Conservation (phyloP, 345 rosid species). For the Citrus trifoliata region DNA sequence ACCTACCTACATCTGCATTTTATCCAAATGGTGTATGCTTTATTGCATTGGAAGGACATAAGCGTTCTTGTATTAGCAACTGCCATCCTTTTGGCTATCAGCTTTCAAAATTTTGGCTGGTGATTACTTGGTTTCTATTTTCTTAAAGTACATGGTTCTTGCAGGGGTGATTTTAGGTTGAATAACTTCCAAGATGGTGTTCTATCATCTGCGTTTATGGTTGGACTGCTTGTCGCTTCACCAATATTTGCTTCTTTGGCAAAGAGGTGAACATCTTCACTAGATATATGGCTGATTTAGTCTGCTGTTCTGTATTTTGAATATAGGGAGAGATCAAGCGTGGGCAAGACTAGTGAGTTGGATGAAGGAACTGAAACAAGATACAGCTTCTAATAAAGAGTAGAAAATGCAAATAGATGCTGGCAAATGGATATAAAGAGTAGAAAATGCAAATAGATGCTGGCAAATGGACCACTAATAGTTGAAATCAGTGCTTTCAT, state of each 20-base stretch:
- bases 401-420: not conserved
- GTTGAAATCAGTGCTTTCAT: not conserved
- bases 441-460: not conserved
- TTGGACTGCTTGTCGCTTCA: slow-evolving; percentile 90
- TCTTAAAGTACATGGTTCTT: slow-evolving; percentile 17
- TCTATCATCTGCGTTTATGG: slow-evolving; percentile 96
- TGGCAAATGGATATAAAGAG: not conserved
- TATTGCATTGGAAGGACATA: not conserved
- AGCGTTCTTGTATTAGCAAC: not conserved
- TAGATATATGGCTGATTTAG: not conserved
- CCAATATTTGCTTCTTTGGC: slow-evolving; percentile 89
- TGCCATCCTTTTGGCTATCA: not conserved
- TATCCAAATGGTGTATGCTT: not conserved
- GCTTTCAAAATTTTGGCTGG: slow-evolving; percentile 3
- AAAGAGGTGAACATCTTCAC: slow-evolving; percentile 48
- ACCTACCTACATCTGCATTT: not conserved
- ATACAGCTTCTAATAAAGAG: too few species aligned
- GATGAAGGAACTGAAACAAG: not conserved
- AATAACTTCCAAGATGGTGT: slow-evolving; percentile 89
- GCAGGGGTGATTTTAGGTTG: slow-evolving; percentile 80
- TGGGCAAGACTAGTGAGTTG: not conserved
- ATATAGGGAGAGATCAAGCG: not conserved
- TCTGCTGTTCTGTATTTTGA: not conserved
- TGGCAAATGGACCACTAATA: not conserved
- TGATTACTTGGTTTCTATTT: not conserved